Conservation (phyloP, 176 grass and related monocot genomes). For the Ampelocalamus luodianensis region DNA sequence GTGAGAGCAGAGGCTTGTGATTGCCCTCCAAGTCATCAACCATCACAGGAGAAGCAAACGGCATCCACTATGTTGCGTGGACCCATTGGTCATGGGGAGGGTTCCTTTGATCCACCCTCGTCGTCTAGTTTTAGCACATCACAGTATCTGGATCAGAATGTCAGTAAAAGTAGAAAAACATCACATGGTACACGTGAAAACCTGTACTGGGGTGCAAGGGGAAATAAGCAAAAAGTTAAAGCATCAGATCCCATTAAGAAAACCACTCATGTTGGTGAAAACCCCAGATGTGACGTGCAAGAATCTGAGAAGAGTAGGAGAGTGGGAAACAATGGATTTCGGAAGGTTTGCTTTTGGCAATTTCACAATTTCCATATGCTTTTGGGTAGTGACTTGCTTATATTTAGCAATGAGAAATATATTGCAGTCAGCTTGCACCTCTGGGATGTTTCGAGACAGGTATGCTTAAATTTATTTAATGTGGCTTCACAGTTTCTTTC, state of each 20-base stretch:
- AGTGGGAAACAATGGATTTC: conserved; percentile 86
- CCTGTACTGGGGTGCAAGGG: conserved; percentile 54
- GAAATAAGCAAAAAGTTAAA: conserved; percentile 70
- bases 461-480: conserved; percentile 53
- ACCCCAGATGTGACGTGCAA: conserved; percentile 67
- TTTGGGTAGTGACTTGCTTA: conserved; percentile 93
- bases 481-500: conserved; percentile 10
- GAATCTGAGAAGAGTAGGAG: conserved; percentile 89
- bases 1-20: conserved; percentile 97
- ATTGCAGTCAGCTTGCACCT: conserved; percentile 94
- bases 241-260: conserved; percentile 64
- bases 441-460: conserved; percentile 96
- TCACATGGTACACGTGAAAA: conserved; percentile 59
- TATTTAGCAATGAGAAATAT: conserved; percentile 99
- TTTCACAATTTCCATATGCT: conserved; percentile 98
- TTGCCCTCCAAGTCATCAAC: conserved; percentile 88
- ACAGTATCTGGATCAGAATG: conserved; percentile 55
- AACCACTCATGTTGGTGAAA: conserved; percentile 67
- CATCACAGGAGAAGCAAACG: conserved; percentile 57
- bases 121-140: conserved; percentile 54
- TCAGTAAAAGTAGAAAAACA: conserved; percentile 53
- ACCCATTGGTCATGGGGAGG: conserved; percentile 60
- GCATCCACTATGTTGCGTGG: conserved; percentile 69
- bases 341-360: conserved; percentile 91
- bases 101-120: conserved; percentile 57